Evolutionary conservation across 805 yeast species (phyloP).

Genomic region (Huiozyma sinensis): DNA sequence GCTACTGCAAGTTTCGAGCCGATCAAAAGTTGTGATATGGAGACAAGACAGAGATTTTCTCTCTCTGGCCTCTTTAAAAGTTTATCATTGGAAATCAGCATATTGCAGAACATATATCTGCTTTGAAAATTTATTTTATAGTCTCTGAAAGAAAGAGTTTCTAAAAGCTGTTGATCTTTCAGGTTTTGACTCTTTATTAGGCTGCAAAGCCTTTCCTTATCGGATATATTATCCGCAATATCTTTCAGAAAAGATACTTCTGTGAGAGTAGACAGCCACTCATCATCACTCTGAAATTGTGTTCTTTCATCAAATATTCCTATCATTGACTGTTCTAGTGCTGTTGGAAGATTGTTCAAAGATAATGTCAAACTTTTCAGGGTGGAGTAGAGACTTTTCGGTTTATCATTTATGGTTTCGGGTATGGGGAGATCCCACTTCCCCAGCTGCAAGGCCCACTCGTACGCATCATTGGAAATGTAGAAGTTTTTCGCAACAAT

Average conservation of each 20-base stretch:
- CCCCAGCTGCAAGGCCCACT: constrained; percentile 66
- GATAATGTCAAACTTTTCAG: constrained; percentile 32
- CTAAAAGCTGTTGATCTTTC: constrained; percentile 4
- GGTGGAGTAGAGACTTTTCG: constrained; percentile 41
- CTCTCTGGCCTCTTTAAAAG: neutral
- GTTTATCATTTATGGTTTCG: constrained; percentile 26
- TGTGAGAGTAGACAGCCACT: constrained; percentile 15
- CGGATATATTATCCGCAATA: neutral
- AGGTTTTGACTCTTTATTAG: neutral
- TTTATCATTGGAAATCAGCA: neutral
- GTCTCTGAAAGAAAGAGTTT: constrained; percentile 5
- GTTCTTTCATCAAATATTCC: constrained; percentile 1
- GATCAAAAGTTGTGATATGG: constrained; percentile 5
- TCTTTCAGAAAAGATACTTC: constrained; percentile 9
- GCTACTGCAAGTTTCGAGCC: constrained; percentile 6
- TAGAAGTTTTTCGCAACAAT: constrained; percentile 27
- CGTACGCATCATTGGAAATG: constrained; percentile 29
- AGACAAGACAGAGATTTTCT: neutral
- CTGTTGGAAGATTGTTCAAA: neutral
- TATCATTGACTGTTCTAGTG: constrained; percentile 4
- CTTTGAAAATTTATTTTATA: constrained; percentile 10
- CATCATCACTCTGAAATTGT: constrained; percentile 6
- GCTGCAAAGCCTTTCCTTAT: neutral
- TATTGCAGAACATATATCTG: constrained; percentile 8
- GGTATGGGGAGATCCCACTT: constrained; percentile 66